phyloP scores from a whole-genome alignment of 2,329 filamentous ascomycete species.

The Aspergillus transmontanensis region DNA sequence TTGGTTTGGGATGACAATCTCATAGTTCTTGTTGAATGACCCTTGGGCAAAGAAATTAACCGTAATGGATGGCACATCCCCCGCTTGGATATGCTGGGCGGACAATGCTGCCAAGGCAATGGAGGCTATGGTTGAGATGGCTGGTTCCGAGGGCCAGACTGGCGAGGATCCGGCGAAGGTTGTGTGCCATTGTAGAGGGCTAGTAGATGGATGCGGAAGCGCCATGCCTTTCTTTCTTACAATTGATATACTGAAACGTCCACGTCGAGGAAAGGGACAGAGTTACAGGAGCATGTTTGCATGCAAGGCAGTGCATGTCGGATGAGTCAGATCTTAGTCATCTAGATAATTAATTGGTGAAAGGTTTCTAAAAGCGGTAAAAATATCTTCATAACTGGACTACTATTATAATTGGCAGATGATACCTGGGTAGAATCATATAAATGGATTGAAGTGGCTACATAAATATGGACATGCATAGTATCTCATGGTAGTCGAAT shows the following conservation, averaged over 20 bases:
- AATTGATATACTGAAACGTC: background rate
- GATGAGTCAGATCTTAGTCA: too few relatives aligned
- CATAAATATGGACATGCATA: too few relatives aligned
- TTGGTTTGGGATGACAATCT: background rate
- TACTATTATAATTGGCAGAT: too few relatives aligned
- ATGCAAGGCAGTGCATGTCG: too few relatives aligned
- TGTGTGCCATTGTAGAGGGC: background rate
- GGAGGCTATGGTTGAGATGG: background rate
- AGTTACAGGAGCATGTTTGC: too few relatives aligned
- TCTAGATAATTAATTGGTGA: too few relatives aligned
- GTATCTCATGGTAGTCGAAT: too few relatives aligned
- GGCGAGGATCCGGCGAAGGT: background rate
- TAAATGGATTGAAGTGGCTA: too few relatives aligned
- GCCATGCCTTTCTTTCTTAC: background rate
- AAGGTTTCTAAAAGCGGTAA: too few relatives aligned
- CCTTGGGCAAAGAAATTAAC: background rate
- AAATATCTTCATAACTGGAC: too few relatives aligned
- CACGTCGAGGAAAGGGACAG: background rate
- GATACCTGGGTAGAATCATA: too few relatives aligned
- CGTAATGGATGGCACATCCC: background rate
- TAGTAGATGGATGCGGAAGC: too few relatives aligned
- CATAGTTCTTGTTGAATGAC: background rate
- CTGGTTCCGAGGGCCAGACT: background rate
- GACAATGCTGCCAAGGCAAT: background rate
- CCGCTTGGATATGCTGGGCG: background rate